Base-by-base conservation (phyloP, 2,329 filamentous ascomycete species). In the Xylariaceae sp. region DNA sequence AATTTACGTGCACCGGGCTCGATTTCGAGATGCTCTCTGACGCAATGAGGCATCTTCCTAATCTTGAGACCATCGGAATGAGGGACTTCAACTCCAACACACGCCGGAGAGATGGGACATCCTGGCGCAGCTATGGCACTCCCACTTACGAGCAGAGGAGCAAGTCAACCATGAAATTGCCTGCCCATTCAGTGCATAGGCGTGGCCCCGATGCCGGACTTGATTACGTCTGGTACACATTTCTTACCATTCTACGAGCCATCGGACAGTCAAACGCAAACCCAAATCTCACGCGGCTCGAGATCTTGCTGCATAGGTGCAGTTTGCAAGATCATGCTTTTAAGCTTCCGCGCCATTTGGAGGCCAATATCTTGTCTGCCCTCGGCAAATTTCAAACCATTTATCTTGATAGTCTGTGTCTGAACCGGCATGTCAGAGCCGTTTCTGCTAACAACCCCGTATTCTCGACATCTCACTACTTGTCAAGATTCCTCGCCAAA, bases 41-140 rank as follows among this genome's bases (percentile, higher is more conserved):
- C 23, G 82, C 80, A 2, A 76, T 86, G 42, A 55, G 61, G 8
- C 73, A 76, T 25, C 67, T 86, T 4, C 57, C 62, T 0, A 77
- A 78, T 43, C 71, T 85, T 5, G 64, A 75, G 22, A 76, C 72
- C 0, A 60, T 86, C 12, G 76, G 79, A 20, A 65, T 86, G 20
- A 74, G 82, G 16, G 79, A 85, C 56, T 83, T 77, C 62, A 67
- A 75, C 55, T 75, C 75, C 0, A 19, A 4, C 0, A 69, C 61
- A 8, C 75, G 80, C 4, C 57, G 56, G 11, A 74, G 81, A 3
- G 81, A 85, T 38, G 23, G 1, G 16, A 47, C 11, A 56, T 53
- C 0, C 1, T 85, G 82, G 81, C 64, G 60, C 6, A 80, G 79
- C 58, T 83, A 81, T 52, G 79, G 80, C 2, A 62, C 66, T 16